phyloP scores from a whole-genome alignment of 306 rosid species.

The Castanospermum australe region DNA sequence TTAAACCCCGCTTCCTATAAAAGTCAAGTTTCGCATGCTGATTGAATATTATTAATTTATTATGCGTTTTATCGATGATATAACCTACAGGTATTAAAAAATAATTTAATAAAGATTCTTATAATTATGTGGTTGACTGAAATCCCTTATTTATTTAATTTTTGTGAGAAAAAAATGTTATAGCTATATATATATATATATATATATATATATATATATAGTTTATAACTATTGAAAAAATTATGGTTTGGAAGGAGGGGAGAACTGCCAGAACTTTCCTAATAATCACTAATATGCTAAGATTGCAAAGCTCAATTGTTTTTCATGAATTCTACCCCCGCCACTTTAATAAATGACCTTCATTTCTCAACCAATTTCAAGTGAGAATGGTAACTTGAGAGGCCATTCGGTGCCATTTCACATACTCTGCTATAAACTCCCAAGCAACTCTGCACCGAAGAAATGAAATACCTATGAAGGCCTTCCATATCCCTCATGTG shows the following conservation, averaged over 20 bases:
- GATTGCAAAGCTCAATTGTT: not conserved
- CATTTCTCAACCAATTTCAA: slow-evolving; percentile 35
- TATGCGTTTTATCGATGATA: too few relatives aligned
- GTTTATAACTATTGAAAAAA: too few relatives aligned
- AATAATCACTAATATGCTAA: not conserved
- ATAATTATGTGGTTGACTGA: not conserved
- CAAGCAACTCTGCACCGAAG: slow-evolving; percentile 32
- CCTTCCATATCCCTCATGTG: slow-evolving; percentile 39
- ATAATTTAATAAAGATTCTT: not conserved
- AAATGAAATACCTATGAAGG: slow-evolving; percentile 43
- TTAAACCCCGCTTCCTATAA: too few relatives aligned
- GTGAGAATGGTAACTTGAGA: slow-evolving; percentile 3
- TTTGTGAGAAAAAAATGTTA: not conserved
- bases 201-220: too few relatives aligned
- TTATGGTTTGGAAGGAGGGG: not conserved
- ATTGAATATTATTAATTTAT: too few relatives aligned
- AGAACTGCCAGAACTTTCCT: not conserved
- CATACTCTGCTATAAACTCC: slow-evolving; percentile 13
- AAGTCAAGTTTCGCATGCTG: too few relatives aligned
- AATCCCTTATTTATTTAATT: not conserved
- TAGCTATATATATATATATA: too few relatives aligned
- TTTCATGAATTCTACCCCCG: slow-evolving; percentile 32
- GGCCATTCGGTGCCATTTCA: slow-evolving; percentile 20
- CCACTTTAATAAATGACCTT: slow-evolving; percentile 22
- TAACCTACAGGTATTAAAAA: not conserved